phyloP scores from a whole-genome alignment of 1,284 basidiomycete species.

The Termitomyces sp. region DNA sequence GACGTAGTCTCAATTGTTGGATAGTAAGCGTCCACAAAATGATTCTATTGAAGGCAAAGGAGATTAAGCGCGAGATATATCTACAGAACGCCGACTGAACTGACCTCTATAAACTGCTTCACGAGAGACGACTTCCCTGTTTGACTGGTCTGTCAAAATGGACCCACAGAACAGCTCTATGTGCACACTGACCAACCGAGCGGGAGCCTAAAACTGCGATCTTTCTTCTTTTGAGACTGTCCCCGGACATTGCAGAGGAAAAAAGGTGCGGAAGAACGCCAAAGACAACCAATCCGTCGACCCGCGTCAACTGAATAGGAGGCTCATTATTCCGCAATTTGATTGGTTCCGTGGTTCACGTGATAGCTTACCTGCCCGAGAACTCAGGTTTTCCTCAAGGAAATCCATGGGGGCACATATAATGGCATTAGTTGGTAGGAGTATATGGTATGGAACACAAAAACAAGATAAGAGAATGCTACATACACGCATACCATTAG shows the following conservation, averaged over 20 bases:
- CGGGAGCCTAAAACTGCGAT: conserved; percentile 50
- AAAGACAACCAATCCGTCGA: conserved; percentile 1
- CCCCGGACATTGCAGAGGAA: conserved; percentile 28
- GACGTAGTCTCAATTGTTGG: conserved; percentile 94
- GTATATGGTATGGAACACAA: conserved; percentile 1
- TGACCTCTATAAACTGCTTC: conserved; percentile 45
- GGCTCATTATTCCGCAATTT: conserved; percentile 3
- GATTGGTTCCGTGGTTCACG: conserved; percentile 13
- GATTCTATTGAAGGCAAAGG: conserved; percentile 49
- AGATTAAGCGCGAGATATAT: conserved; percentile 53
- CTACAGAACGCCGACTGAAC: conserved; percentile 22
- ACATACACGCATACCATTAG: conserved; percentile 3
- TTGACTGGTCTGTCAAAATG: conserved; percentile 3
- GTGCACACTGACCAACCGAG: conserved; percentile 39
- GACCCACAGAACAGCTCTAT: background rate
- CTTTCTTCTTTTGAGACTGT: conserved; percentile 71
- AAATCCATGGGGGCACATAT: background rate
- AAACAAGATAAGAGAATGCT: conserved; percentile 13
- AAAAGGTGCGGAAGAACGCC: conserved; percentile 9
- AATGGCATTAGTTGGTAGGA: background rate
- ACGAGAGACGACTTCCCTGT: conserved; percentile 49
- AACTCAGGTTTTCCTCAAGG: background rate
- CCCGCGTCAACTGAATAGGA: conserved; percentile 8
- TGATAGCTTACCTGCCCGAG: background rate
- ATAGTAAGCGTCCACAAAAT: conserved; percentile 57